These are phyloP conservation scores for Colletotrichum coccodes DNA, from an alignment of 2,329 filamentous ascomycete genomes.

Conservation along the genomic window DNA sequence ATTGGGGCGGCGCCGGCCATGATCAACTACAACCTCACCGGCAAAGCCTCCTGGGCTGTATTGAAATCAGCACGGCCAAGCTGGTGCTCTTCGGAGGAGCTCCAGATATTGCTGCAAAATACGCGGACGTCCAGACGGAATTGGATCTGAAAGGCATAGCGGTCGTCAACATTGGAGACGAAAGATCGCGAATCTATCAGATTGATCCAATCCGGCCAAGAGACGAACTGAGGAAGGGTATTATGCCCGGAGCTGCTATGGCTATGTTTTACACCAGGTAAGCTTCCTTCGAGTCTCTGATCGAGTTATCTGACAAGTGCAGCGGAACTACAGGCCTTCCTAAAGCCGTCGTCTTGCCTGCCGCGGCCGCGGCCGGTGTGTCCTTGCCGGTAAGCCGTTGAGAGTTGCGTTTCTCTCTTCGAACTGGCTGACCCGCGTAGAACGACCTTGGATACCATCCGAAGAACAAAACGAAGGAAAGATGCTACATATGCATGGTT, in stretches of 20 bases:
- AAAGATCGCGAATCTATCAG: constrained; percentile 49
- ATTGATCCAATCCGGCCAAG: constrained; percentile 60
- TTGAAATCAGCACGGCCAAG: constrained; percentile 65
- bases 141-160: constrained; percentile 62
- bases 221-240: constrained; percentile 62
- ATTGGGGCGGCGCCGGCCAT: constrained; percentile 76
- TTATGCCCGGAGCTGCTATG: constrained; percentile 64
- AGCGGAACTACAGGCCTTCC: constrained; percentile 81
- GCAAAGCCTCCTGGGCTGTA: constrained; percentile 73
- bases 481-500: constrained; percentile 27
- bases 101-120: constrained; percentile 60
- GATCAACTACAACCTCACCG: constrained; percentile 76
- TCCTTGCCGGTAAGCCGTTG: not conserved
- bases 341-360: constrained; percentile 74
- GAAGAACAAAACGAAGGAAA: not conserved
- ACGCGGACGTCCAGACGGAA: constrained; percentile 66
- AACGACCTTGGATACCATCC: not conserved
- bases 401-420: not conserved
- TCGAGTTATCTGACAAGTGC: not conserved
- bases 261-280: constrained; percentile 74
- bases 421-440: not conserved
- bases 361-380: constrained; percentile 48
- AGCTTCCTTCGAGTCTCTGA: rapidly evolving
- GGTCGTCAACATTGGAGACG: constrained; percentile 58
- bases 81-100: constrained; percentile 70